Evolutionary conservation across 441 rosid genomes (phyloP).

Genomic region (Pelargonium citronellum): DNA sequence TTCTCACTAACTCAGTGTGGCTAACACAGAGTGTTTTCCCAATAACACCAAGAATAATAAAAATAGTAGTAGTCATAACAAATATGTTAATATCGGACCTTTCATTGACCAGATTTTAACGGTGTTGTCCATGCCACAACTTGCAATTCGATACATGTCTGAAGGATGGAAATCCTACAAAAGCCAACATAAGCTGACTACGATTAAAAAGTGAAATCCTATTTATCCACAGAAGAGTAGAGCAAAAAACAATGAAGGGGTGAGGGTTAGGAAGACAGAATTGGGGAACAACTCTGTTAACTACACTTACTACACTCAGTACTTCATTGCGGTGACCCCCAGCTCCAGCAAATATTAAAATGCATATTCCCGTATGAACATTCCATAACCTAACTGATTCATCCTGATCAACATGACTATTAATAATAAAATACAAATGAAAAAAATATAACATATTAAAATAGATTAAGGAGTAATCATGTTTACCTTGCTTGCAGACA

Average conservation of each 20-base stretch:
- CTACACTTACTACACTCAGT: slow-evolving; percentile 71
- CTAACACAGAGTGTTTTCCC: not conserved
- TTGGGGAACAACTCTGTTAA: not conserved
- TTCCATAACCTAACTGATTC: slow-evolving; percentile 96
- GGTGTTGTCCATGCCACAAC: slow-evolving; percentile 96
- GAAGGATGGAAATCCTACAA: slow-evolving; percentile 89
- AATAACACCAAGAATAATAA: not conserved
- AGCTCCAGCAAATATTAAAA: slow-evolving; percentile 92
- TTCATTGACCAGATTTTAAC: slow-evolving; percentile 98
- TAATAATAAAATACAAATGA: not conserved
- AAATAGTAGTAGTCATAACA: not conserved
- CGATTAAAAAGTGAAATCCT: not conserved
- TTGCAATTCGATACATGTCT: slow-evolving; percentile 70
- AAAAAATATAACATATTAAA: not conserved
- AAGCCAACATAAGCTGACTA: slow-evolving; percentile 12
- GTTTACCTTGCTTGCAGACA: slow-evolving; percentile 88
- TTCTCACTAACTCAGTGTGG: not conserved
- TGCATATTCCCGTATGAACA: slow-evolving; percentile 90
- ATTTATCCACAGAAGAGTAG: not conserved
- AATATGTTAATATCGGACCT: slow-evolving; percentile 38
- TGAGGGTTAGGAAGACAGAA: not conserved
- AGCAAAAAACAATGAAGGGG: not conserved
- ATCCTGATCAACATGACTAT: slow-evolving; percentile 42
- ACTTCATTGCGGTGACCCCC: slow-evolving; percentile 98
- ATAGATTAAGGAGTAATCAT: slow-evolving; percentile 8